Percentiles rank a stretch among this genome's conserved stretches.
Conservation (phyloP, 2,329 filamentous ascomycete species). For the Aspergillus pseudoviridinutans region DNA sequence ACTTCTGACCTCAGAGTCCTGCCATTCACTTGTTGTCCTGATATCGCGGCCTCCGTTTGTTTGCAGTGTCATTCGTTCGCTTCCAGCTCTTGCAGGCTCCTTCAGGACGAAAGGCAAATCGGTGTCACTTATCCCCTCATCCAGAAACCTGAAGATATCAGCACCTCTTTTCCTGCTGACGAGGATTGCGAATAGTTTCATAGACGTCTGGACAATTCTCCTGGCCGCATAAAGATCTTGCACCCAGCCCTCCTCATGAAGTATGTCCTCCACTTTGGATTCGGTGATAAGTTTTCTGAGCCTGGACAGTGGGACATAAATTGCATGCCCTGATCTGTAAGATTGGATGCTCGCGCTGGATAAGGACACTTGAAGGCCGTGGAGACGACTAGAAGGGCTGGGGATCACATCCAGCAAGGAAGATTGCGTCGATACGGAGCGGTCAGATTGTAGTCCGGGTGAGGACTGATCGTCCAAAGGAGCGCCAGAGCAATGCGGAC, state of each 20-base stretch:
- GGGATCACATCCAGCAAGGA: neutral
- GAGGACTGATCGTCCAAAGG: too few species aligned
- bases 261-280: neutral
- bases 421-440: neutral
- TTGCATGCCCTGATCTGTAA: neutral
- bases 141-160: neutral
- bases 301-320: neutral
- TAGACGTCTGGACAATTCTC: neutral
- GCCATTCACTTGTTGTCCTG: neutral
- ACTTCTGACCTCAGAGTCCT: neutral
- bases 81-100: neutral
- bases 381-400: neutral
- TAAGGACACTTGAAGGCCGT: neutral
- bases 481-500: too few species aligned
- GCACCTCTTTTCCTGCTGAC: neutral
- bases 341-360: neutral
- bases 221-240: neutral
- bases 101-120: conserved; percentile 1
- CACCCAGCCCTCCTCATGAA: neutral
- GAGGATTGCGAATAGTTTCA: conserved; percentile 1
- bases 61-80: neutral
- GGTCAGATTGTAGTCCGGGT: neutral
- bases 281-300: neutral
- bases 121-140: conserved; percentile 1
- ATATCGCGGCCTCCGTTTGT: conserved; percentile 1